Percentiles rank a stretch among this genome's conserved stretches.
Evolutionary conservation across 148 eudicot genomes (phyloP).

Genomic region (Pharnaceum exiguum): DNA sequence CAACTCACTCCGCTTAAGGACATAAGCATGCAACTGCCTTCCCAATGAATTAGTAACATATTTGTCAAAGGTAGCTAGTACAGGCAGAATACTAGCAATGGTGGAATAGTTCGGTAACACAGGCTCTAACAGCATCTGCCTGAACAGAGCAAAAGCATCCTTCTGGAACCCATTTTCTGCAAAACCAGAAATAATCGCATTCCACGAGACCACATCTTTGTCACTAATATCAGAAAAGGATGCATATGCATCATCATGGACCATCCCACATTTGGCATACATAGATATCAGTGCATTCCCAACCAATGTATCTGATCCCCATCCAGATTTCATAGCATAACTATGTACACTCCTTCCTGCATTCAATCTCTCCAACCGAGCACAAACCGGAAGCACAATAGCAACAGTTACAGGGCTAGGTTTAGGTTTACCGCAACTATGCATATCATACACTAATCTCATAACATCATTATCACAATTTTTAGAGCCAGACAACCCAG

Average conservation of each 20-base stretch:
- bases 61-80: conserved; percentile 37
- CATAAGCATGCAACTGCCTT: conserved; percentile 29
- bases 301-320: conserved; percentile 50
- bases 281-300: conserved; percentile 70
- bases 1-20: conserved; percentile 33
- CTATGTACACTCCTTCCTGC: conserved; percentile 52
- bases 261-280: conserved; percentile 62
- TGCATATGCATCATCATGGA: conserved; percentile 36
- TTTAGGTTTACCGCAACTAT: conserved; percentile 19
- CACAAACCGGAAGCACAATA: conserved; percentile 54
- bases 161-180: conserved; percentile 38
- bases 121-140: conserved; percentile 41
- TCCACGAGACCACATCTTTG: conserved; percentile 73
- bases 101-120: conserved; percentile 59
- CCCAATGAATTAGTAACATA: conserved; percentile 21
- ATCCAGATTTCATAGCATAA: conserved; percentile 47
- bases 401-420: conserved; percentile 57
- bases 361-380: conserved; percentile 30
- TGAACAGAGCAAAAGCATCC: conserved; percentile 45
- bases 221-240: conserved; percentile 42
- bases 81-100: conserved; percentile 51
- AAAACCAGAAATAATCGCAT: conserved; percentile 65
- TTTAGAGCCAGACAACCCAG: conserved; percentile 55
- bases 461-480: conserved; percentile 43
- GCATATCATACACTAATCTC: conserved; percentile 44